Evolutionary conservation across 768 basidiomycete species (phyloP).

Genomic region (Boletus tylopilopsis): DNA sequence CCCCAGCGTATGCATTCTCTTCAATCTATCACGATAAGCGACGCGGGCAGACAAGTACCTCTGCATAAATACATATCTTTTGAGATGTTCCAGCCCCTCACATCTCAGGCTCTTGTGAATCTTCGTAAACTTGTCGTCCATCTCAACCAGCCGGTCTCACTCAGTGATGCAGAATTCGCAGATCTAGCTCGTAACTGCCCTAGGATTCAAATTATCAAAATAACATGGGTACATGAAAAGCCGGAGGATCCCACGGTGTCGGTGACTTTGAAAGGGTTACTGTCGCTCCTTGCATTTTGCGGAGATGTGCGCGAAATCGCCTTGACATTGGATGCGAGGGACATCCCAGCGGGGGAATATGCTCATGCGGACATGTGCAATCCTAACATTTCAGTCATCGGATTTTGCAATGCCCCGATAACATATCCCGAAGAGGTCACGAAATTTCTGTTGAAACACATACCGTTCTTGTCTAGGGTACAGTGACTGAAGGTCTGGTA

Average conservation of each 20-base stretch:
- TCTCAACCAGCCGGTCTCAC: neutral
- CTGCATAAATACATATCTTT: no score
- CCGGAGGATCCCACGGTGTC: neutral
- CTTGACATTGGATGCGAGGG: neutral
- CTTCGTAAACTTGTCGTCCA: slow-evolving; percentile 2
- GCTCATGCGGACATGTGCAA: no score
- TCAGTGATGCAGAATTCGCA: neutral
- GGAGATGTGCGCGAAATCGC: neutral
- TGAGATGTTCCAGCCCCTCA: neutral
- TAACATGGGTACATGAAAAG: neutral
- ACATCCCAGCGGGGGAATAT: no score
- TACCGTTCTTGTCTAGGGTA: no score
- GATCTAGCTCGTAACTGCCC: neutral
- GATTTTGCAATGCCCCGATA: no score
- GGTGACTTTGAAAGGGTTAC: neutral
- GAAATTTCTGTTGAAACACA: no score
- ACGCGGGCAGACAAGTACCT: no score
- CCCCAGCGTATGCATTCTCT: slow-evolving; percentile 4
- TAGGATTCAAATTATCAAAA: neutral
- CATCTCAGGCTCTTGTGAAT: neutral
- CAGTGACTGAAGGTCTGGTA: no score
- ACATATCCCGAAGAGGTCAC: no score
- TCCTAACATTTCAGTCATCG: no score
- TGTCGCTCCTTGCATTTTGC: neutral
- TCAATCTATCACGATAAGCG: neutral